Evolutionary conservation across 495 filamentous ascomycete genomes (phyloP).

Genomic region (Tuber umbilicatum): DNA sequence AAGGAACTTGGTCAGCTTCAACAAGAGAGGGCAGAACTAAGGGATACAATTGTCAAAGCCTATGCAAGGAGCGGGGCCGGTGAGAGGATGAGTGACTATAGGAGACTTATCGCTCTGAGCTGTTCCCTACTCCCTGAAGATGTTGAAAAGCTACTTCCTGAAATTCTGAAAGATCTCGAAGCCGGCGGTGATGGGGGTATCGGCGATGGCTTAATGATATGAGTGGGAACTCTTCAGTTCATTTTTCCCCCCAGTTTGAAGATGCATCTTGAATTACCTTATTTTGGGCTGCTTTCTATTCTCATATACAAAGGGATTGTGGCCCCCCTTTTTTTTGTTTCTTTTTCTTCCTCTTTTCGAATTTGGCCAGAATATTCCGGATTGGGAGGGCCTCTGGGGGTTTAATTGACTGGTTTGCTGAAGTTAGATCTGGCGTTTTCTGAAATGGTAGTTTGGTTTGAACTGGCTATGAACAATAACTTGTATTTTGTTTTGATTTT

Average conservation of each 20-base stretch:
- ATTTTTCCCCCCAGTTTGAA: background rate
- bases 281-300: constrained; percentile 7
- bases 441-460: constrained; percentile 1
- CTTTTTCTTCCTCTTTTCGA: constrained; percentile 8
- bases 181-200: constrained; percentile 37
- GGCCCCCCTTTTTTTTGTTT: background rate
- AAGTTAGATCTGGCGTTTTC: constrained; percentile 3
- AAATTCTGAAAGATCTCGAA: constrained; percentile 42
- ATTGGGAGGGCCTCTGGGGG: background rate
- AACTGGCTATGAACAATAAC: background rate
- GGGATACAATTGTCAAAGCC: constrained; percentile 40
- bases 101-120: constrained; percentile 40
- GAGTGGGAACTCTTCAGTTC: constrained; percentile 2
- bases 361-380: background rate
- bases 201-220: constrained; percentile 35
- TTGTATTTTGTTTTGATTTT: background rate
- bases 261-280: constrained; percentile 4
- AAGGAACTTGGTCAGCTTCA: constrained; percentile 30
- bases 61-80: constrained; percentile 36
- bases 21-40: constrained; percentile 27
- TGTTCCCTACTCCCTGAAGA: constrained; percentile 41
- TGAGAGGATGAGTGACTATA: constrained; percentile 42
- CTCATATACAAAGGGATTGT: background rate
- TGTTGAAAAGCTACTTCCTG: constrained; percentile 42
- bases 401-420: constrained; percentile 1